These are phyloP conservation scores for Leptoxyphium fumago DNA, from an alignment of 2,329 filamentous ascomycete genomes.

Conservation along the genomic window DNA sequence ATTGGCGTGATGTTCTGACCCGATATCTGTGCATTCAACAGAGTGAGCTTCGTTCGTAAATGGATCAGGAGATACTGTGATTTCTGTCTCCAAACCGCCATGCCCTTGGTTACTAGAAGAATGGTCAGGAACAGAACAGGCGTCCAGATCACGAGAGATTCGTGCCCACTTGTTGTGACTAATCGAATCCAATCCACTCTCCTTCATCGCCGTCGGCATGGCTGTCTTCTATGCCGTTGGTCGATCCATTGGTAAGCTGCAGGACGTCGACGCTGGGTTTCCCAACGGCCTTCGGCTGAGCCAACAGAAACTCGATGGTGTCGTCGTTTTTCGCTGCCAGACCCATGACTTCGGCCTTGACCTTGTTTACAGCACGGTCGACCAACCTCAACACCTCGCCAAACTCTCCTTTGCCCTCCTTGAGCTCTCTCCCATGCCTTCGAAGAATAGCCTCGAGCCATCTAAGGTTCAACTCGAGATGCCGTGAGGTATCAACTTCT, in stretches of 20 bases:
- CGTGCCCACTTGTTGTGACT: too few species aligned
- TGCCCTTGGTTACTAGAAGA: too few species aligned
- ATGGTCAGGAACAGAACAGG: too few species aligned
- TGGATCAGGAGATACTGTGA: too few species aligned
- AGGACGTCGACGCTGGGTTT: background rate
- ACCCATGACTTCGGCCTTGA: conserved; percentile 68
- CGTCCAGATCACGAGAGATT: too few species aligned
- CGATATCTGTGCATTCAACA: too few species aligned
- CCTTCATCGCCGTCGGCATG: conserved; percentile 6
- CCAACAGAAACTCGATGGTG: conserved; percentile 67
- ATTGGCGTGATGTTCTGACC: too few species aligned
- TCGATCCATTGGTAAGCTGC: background rate
- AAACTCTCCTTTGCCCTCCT: conserved; percentile 62
- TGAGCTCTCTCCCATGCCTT: conserved; percentile 72
- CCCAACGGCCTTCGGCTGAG: conserved; percentile 11
- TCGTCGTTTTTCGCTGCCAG: conserved; percentile 81
- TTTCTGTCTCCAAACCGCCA: too few species aligned
- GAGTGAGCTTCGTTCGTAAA: too few species aligned
- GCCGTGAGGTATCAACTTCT: conserved; percentile 77
- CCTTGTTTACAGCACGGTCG: conserved; percentile 62
- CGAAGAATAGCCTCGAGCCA: conserved; percentile 78
- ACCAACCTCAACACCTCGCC: conserved; percentile 76
- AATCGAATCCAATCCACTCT: conserved; percentile 42
- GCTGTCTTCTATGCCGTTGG: background rate
- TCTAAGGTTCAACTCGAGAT: conserved; percentile 84